These are phyloP conservation scores for Coemansia sp. DNA, from an alignment of 192 early-diverging fungal species.

Conservation along the genomic window DNA sequence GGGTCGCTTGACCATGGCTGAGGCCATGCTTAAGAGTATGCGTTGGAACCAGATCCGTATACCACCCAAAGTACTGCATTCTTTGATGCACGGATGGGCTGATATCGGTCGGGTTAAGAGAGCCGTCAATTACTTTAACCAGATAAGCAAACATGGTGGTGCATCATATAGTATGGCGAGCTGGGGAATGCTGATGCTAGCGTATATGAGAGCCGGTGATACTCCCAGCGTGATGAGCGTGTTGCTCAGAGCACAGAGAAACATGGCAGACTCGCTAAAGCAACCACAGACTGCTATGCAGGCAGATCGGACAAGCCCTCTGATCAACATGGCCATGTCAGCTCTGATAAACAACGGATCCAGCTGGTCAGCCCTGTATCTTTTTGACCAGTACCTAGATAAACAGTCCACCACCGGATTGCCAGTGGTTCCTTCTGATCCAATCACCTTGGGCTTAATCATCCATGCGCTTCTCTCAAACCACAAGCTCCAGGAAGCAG, in stretches of 20 bases:
- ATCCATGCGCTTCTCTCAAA: neutral
- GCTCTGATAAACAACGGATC: constrained; percentile 12
- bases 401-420: too few species aligned
- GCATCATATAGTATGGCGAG: constrained; percentile 1
- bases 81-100: constrained; percentile 28
- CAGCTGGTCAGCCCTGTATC: too few species aligned
- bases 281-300: neutral
- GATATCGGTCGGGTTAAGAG: constrained; percentile 9
- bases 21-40: constrained; percentile 18
- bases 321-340: constrained; percentile 33
- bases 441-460: constrained; percentile 22
- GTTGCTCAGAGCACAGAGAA: constrained; percentile 12
- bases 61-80: constrained; percentile 15
- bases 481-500: neutral
- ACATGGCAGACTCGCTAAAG: constrained; percentile 9
- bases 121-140: constrained; percentile 7
- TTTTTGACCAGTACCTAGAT: too few species aligned
- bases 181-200: constrained; percentile 40
- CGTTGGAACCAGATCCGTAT: neutral
- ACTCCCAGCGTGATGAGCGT: constrained; percentile 7
- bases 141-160: neutral
- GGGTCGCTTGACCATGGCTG: constrained; percentile 9
- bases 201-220: constrained; percentile 13
- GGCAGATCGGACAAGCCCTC: neutral
- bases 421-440: constrained; percentile 15